Evolutionary conservation across 2,329 filamentous ascomycete genomes (phyloP), one percentile per base, ranked within the genome.

Genomic region (Periconia macrospinosa): DNA sequence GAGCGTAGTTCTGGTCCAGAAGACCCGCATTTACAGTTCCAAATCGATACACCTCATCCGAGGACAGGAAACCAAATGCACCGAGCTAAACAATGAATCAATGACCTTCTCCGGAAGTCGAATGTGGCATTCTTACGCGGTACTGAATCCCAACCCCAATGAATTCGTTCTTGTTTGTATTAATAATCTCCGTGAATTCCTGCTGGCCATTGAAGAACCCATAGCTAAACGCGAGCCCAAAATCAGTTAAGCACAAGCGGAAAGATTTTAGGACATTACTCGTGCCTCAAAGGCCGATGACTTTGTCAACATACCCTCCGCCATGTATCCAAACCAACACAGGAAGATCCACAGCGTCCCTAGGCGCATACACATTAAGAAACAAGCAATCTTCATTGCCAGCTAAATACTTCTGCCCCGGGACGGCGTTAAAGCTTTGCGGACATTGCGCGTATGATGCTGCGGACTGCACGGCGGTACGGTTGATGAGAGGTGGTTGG

Each of bases 81-180:
- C 75, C 76, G 14, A 79, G 69, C 71, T 76, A 46, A 11, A 5
- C 15, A n/a, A 41, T 54, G 35, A 47, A 44, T 49, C 6, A 45
- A 23, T 19, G 44, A 14, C 6, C n/a, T 35, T n/a, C 30, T 9
- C 11, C 1, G 37, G 15, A 11, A 13, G 30, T 13, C 30, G 13
- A 33, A 33, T 33, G 13, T 33, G 9, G 2, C 17, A 18, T 5
- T 49, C 57, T 49, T 62, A 80, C 75, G 15, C 81, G 66, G 57
- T 83, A 83, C 55, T 83, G 78, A 40, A 83, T 79, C 2, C 75
- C 65, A 18, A 83, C 78, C 14, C 66, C 73, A 40, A 83, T 65
- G 50, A 83, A 83, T 3, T 67, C 69, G 53, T 81, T 77, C n/a
- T 73, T 66, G 56, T 80, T 81, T 3, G 75, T 75, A 40, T 78